These are phyloP conservation scores for Chenopodium album DNA, from an alignment of 148 eudicot species.

Conservation along the genomic window DNA sequence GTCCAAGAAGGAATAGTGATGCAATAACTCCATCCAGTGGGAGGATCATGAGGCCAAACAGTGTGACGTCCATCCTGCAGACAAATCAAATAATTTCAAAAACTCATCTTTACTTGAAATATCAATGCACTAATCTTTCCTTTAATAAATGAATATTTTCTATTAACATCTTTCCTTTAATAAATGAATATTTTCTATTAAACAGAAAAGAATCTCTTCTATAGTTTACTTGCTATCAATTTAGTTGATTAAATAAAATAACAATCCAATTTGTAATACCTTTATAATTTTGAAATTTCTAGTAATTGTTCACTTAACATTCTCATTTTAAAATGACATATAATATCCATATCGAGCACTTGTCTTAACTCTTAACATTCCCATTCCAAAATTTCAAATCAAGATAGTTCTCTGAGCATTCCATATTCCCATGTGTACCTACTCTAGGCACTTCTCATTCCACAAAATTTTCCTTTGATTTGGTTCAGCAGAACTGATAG, in stretches of 20 bases:
- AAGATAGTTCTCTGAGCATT: not conserved
- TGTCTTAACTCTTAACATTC: not conserved
- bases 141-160: too few relatives aligned
- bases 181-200: too few relatives aligned
- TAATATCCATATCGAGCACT: not conserved
- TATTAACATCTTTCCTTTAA: too few relatives aligned
- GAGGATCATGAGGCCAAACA: constrained; percentile 91
- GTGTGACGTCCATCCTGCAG: constrained; percentile 74
- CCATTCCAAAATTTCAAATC: not conserved
- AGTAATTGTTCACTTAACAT: not conserved
- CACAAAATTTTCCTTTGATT: not conserved
- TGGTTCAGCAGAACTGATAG: not conserved
- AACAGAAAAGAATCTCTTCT: not conserved
- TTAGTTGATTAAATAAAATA: not conserved
- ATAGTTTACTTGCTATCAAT: not conserved
- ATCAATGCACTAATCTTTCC: too few relatives aligned
- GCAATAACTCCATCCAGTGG: constrained; percentile 93
- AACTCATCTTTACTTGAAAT: too few relatives aligned
- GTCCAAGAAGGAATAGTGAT: constrained; percentile 92
- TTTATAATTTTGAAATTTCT: not conserved
- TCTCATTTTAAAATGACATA: not conserved
- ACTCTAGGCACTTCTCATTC: not conserved
- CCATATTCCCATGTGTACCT: not conserved
- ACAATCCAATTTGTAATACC: not conserved
- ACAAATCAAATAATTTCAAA: not conserved